A percentile compares a stretch with the other conserved stretches of the same genome.
These are phyloP conservation scores for Dalbergia cochinchinensis DNA, from an alignment of 306 rosid species.

Conservation along the genomic window DNA sequence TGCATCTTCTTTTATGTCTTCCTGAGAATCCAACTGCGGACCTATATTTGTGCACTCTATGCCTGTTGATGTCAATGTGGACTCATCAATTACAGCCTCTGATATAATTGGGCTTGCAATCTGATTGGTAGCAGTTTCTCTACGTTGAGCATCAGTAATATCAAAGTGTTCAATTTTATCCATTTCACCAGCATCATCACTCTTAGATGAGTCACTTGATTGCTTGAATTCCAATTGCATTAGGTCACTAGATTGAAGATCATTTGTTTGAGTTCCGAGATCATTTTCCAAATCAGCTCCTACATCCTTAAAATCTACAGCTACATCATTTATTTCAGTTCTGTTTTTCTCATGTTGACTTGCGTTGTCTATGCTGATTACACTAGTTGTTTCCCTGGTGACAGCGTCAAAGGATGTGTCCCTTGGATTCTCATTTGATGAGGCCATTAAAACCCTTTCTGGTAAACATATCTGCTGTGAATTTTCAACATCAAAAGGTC, in stretches of 20 bases:
- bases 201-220: slow-evolving; percentile 38
- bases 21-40: slow-evolving; percentile 36
- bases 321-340: slow-evolving; percentile 41
- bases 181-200: slow-evolving; percentile 40
- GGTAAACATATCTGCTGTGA: slow-evolving; percentile 38
- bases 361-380: slow-evolving; percentile 27
- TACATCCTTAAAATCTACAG: slow-evolving; percentile 39
- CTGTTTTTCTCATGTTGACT: slow-evolving; percentile 37
- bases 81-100: slow-evolving; percentile 47
- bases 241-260: slow-evolving; percentile 44
- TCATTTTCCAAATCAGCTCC: slow-evolving; percentile 46
- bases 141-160: slow-evolving; percentile 45
- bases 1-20: slow-evolving; percentile 45
- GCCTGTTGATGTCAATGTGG: slow-evolving; percentile 43
- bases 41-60: slow-evolving; percentile 37
- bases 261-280: slow-evolving; percentile 32
- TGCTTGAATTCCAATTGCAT: slow-evolving; percentile 45
- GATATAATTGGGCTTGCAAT: slow-evolving; percentile 47
- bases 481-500: slow-evolving; percentile 39
- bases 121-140: slow-evolving; percentile 38
- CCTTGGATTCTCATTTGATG: slow-evolving; percentile 39
- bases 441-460: slow-evolving; percentile 38
- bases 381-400: slow-evolving; percentile 44
- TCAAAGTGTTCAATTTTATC: slow-evolving; percentile 41
- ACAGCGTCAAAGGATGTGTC: slow-evolving; percentile 44